Percentiles rank a stretch among this genome's conserved stretches.
phyloP scores from a whole-genome alignment of 345 rosid species.

The Streptanthus diversifolius region DNA sequence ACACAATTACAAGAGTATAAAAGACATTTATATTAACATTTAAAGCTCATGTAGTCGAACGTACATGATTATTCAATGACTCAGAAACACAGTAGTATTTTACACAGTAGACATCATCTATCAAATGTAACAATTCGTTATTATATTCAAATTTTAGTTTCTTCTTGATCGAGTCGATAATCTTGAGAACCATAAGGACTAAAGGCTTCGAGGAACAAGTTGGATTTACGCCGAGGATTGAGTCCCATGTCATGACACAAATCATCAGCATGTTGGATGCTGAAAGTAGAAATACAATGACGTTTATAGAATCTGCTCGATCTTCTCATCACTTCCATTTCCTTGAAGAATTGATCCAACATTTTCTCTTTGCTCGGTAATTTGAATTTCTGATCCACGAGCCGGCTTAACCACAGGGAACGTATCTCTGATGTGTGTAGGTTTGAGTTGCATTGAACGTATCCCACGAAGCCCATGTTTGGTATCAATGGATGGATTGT shows the following conservation, averaged over 20 bases:
- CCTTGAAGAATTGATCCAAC: constrained; percentile 52
- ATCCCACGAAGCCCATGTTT: constrained; percentile 74
- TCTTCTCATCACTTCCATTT: constrained; percentile 55
- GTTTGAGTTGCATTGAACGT: constrained; percentile 69
- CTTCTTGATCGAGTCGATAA: constrained; percentile 30
- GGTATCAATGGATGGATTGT: constrained; percentile 81
- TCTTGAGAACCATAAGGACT: constrained; percentile 72
- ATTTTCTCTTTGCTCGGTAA: constrained; percentile 65
- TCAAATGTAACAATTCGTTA: neutral
- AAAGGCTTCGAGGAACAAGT: constrained; percentile 62
- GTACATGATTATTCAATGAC: constrained; percentile 13
- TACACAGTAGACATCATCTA: neutral
- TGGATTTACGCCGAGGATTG: constrained; percentile 64
- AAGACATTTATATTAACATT: neutral
- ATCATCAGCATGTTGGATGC: constrained; percentile 83
- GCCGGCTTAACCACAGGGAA: constrained; percentile 63
- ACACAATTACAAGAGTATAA: neutral
- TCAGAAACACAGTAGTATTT: neutral
- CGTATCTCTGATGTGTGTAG: constrained; percentile 81
- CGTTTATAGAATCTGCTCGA: constrained; percentile 72
- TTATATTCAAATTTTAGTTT: neutral
- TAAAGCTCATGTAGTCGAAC: neutral
- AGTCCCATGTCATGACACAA: constrained; percentile 81
- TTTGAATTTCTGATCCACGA: constrained; percentile 51
- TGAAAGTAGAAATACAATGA: constrained; percentile 84